Conservation (phyloP, 2,329 filamentous ascomycete species). For the Ophiocordyceps australis region DNA sequence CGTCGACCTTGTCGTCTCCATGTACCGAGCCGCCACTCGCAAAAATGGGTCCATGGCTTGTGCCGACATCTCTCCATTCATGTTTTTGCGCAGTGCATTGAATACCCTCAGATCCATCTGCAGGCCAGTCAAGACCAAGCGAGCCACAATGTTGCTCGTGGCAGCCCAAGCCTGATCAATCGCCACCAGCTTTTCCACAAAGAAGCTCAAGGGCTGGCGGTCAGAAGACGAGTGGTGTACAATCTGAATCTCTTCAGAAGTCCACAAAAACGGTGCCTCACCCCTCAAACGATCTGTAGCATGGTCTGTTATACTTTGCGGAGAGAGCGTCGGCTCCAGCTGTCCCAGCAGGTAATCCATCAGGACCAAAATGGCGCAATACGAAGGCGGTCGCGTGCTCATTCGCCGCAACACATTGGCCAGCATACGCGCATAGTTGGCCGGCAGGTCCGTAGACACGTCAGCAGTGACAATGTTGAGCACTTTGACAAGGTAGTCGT, state of each 20-base stretch:
- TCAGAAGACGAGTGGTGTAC: constrained; percentile 20
- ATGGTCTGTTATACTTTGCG: constrained; percentile 18
- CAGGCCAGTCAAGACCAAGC: constrained; percentile 33
- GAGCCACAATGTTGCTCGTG: constrained; percentile 36
- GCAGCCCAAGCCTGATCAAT: constrained; percentile 36
- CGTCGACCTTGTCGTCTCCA: constrained; percentile 18
- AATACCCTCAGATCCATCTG: constrained; percentile 32
- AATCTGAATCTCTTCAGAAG: constrained; percentile 23
- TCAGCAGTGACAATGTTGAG: constrained; percentile 46
- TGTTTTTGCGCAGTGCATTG: constrained; percentile 31
- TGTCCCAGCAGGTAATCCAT: constrained; percentile 23
- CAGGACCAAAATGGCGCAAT: constrained; percentile 31
- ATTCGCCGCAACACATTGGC: constrained; percentile 29
- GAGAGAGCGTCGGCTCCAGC: constrained; percentile 19
- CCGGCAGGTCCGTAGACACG: constrained; percentile 25
- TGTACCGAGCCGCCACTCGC: constrained; percentile 35
- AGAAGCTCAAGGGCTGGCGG: constrained; percentile 22
- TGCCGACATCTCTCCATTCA: constrained; percentile 23
- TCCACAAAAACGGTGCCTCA: constrained; percentile 22
- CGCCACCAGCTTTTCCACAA: constrained; percentile 46
- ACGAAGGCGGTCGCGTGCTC: constrained; percentile 31
- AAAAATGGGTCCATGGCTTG: constrained; percentile 36
- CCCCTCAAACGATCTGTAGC: constrained; percentile 18
- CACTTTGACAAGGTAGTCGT: constrained; percentile 39
- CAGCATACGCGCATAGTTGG: constrained; percentile 37